Percentiles rank a stretch among this genome's conserved stretches.
phyloP scores from a whole-genome alignment of 345 rosid species.

The Combretum micranthum region DNA sequence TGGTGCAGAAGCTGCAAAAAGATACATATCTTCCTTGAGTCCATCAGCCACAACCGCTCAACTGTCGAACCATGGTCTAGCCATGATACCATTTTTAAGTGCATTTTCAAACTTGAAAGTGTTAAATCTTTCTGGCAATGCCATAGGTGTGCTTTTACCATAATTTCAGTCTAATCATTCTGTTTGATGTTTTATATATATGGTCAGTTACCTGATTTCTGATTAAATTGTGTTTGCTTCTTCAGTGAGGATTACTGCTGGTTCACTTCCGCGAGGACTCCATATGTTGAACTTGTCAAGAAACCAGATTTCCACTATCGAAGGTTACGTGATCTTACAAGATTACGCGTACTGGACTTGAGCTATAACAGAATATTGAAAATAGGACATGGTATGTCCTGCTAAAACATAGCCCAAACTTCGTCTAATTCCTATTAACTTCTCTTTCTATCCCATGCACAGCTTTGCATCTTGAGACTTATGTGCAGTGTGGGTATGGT shows the following conservation, averaged over 20 bases:
- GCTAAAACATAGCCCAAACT: neutral
- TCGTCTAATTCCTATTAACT: neutral
- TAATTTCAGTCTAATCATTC: no score
- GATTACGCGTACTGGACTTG: constrained; percentile 86
- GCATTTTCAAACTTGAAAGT: constrained; percentile 69
- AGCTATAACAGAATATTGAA: constrained; percentile 83
- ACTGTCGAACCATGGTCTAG: constrained; percentile 66
- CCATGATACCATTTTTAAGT: constrained; percentile 67
- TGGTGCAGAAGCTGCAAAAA: constrained; percentile 73
- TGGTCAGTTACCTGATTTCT: constrained; percentile 4
- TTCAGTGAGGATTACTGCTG: constrained; percentile 73
- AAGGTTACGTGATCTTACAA: constrained; percentile 90
- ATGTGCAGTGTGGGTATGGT: no score
- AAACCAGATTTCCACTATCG: constrained; percentile 75
- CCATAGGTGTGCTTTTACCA: constrained; percentile 47
- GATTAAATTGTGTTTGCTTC: constrained; percentile 1
- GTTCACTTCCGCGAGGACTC: constrained; percentile 93
- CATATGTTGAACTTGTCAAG: constrained; percentile 71
- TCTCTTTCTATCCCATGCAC: neutral
- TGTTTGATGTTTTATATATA: neutral
- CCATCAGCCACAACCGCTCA: constrained; percentile 67
- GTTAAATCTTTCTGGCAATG: constrained; percentile 86
- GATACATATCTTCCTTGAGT: constrained; percentile 63
- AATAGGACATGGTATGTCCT: constrained; percentile 82
- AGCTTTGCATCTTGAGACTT: no score